Evolutionary conservation across 441 rosid genomes (phyloP).

Genomic region (Jatropha podagrica): DNA sequence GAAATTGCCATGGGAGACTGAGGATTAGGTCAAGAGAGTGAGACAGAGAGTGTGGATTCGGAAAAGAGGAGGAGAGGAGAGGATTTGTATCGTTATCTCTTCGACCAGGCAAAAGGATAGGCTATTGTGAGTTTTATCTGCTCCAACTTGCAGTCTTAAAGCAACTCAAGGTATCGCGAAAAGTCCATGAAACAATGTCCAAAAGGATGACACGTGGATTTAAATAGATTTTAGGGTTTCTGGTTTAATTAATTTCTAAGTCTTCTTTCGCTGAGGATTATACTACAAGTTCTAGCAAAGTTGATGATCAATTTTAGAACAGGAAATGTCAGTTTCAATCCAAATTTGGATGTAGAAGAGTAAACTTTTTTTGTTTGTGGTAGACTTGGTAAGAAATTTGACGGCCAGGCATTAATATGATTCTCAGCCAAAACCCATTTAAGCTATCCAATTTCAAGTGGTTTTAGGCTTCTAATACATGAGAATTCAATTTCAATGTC

Average conservation of each 20-base stretch:
- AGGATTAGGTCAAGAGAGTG: background rate
- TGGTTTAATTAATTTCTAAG: no score
- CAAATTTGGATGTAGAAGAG: background rate
- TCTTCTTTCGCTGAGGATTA: no score
- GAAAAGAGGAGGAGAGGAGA: conserved; percentile 16
- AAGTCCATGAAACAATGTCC: conserved; percentile 5
- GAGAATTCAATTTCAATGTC: conserved; percentile 3
- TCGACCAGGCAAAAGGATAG: conserved; percentile 22
- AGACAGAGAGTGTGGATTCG: background rate
- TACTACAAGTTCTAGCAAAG: no score
- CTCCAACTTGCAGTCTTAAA: background rate
- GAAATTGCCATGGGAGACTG: conserved; percentile 45
- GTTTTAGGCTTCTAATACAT: no score
- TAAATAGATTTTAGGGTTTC: no score
- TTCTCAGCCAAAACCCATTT: no score
- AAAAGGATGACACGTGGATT: conserved; percentile 8
- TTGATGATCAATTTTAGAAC: no score
- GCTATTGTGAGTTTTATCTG: conserved; percentile 33
- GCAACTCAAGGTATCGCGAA: background rate
- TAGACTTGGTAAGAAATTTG: background rate
- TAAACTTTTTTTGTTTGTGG: background rate
- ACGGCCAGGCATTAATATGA: no score
- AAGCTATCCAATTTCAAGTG: no score
- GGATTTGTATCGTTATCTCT: conserved; percentile 36
- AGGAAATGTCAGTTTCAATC: background rate